These are phyloP conservation scores for Wickerhamomyces sp. DNA, from an alignment of 1,139 yeast genomes.

Conservation along the genomic window DNA sequence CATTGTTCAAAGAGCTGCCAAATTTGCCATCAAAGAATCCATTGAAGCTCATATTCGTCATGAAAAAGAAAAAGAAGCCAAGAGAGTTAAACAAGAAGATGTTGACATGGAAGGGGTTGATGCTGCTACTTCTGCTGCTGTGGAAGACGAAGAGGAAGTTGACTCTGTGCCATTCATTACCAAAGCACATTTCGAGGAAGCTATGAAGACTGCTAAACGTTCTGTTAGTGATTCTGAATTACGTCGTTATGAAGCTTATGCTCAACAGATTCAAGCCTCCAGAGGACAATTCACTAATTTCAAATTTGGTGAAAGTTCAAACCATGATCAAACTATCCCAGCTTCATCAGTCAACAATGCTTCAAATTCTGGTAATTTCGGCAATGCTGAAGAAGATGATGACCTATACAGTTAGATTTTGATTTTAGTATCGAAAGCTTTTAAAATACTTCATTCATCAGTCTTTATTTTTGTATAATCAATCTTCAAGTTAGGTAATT, in stretches of 20 bases:
- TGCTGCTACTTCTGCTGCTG: slow-evolving; percentile 13
- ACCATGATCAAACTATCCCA: slow-evolving; percentile 35
- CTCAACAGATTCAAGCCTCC: slow-evolving; percentile 92
- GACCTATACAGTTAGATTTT: slow-evolving; percentile 72
- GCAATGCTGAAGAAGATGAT: slow-evolving; percentile 84
- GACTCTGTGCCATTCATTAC: slow-evolving; percentile 86
- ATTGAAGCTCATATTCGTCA: slow-evolving; percentile 74
- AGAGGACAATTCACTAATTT: slow-evolving; percentile 87
- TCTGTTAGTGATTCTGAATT: slow-evolving; percentile 96
- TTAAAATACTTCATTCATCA: neutral
- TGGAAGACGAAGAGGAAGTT: slow-evolving; percentile 55
- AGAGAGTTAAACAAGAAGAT: slow-evolving; percentile 41
- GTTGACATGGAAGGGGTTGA: slow-evolving; percentile 55
- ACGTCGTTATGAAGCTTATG: slow-evolving; percentile 98
- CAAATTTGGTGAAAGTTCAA: slow-evolving; percentile 51
- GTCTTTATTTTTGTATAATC: neutral
- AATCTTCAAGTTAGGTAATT: neutral
- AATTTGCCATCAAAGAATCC: slow-evolving; percentile 96
- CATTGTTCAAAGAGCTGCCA: slow-evolving; percentile 97
- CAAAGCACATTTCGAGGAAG: slow-evolving; percentile 92
- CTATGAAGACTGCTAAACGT: slow-evolving; percentile 98
- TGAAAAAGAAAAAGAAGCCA: slow-evolving; percentile 48
- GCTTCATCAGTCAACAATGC: slow-evolving; percentile 30
- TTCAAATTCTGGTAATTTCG: slow-evolving; percentile 42
- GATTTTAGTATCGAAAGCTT: neutral